Evolutionary conservation across 73 alveolate genomes (phyloP).

Genomic region (Symbiodinium pilosum): DNA sequence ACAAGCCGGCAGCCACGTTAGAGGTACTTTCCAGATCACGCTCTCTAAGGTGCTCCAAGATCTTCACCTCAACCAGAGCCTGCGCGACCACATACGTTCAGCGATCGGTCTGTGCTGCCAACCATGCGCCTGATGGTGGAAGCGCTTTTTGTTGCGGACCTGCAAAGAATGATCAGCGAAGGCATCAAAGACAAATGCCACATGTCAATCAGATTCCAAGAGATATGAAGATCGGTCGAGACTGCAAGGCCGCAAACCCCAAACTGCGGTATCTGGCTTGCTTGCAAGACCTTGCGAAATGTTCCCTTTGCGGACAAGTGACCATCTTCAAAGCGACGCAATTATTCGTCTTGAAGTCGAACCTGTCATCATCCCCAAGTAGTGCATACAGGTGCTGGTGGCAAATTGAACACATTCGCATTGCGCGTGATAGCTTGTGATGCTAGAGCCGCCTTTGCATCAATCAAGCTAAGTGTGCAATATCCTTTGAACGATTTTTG

Average conservation of each 20-base stretch:
- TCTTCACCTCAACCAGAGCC: conserved; percentile 95
- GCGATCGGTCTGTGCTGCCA: neutral
- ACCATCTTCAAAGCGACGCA: conserved; percentile 96
- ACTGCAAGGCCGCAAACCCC: no score
- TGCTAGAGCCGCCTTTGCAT: no score
- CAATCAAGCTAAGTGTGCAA: no score
- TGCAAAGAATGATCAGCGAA: neutral
- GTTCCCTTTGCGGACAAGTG: neutral
- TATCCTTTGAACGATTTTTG: no score
- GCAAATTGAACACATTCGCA: no score
- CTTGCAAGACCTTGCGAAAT: no score
- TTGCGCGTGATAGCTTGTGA: neutral
- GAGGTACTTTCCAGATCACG: conserved; percentile 91
- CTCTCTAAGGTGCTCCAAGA: conserved; percentile 95
- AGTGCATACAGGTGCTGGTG: no score
- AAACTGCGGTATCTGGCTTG: no score
- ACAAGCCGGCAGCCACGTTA: conserved; percentile 39
- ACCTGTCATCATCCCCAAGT: conserved; percentile 41
- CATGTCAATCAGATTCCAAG: neutral
- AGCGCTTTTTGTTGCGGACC: conserved; percentile 96
- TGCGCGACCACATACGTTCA: neutral
- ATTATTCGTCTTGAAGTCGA: conserved; percentile 96
- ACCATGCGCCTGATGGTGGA: conserved; percentile 88
- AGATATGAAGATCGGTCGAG: neutral
- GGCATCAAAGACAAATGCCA: neutral